Conservation (phyloP, 2,329 filamentous ascomycete genomes). For the Hymenoscyphus repandus region DNA sequence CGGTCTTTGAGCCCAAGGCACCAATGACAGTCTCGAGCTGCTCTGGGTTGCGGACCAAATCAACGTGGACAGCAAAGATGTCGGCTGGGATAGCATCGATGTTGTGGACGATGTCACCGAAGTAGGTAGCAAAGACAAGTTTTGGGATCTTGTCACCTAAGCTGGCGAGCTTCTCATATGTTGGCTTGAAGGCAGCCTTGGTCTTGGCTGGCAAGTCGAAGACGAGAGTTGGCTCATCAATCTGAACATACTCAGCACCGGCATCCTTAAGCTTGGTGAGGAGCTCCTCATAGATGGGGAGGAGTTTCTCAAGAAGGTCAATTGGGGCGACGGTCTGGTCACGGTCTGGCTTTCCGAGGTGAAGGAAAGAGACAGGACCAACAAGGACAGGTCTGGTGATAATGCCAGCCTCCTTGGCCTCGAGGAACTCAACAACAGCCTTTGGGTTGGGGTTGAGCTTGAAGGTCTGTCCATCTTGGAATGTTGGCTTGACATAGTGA, state of each 20-base stretch:
- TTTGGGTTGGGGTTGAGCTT: conserved; percentile 83
- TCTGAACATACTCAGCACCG: conserved; percentile 94
- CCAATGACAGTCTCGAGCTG: conserved; percentile 82
- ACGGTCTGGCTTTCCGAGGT: conserved; percentile 97
- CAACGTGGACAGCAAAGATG: conserved; percentile 83
- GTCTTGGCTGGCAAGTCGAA: conserved; percentile 85
- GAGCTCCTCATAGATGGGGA: conserved; percentile 92
- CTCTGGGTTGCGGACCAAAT: conserved; percentile 97
- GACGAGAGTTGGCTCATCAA: conserved; percentile 95
- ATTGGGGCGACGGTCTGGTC: conserved; percentile 90
- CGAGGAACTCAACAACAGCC: conserved; percentile 88
- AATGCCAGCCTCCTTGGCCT: conserved; percentile 97
- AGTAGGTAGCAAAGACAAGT: conserved; percentile 92
- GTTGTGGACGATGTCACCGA: conserved; percentile 99
- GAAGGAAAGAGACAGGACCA: conserved; percentile 95
- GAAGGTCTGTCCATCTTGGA: conserved; percentile 96
- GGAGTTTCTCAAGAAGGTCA: conserved; percentile 83
- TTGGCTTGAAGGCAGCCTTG: conserved; percentile 97
- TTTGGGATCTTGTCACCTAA: conserved; percentile 79
- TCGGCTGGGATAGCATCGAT: conserved; percentile 78
- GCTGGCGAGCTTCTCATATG: conserved; percentile 81
- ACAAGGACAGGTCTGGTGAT: conserved; percentile 88
- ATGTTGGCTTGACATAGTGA: conserved; percentile 99
- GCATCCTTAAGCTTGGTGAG: conserved; percentile 90
- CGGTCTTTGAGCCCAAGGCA: conserved; percentile 81